Conservation (phyloP, 164 flowering plant genomes). For the Liriodendron chinense region DNA sequence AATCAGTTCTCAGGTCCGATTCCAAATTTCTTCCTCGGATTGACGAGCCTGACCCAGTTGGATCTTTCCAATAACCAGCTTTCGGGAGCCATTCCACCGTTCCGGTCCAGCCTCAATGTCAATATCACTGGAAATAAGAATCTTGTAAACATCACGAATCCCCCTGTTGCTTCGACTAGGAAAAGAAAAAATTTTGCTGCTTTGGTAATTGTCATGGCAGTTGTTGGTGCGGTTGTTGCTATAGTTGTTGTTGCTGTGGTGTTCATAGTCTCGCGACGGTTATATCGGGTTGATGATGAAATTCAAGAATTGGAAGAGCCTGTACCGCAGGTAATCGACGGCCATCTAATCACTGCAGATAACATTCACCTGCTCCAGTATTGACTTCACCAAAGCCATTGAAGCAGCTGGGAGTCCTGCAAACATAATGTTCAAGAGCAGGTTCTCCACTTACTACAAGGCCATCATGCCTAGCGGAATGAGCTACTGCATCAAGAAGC, state of each 20-base stretch:
- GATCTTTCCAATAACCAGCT: constrained; percentile 54
- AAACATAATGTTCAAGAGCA: constrained; percentile 50
- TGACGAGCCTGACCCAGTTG: constrained; percentile 38
- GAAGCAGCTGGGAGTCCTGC: constrained; percentile 39
- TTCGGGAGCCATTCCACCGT: constrained; percentile 49
- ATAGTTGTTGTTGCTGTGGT: constrained; percentile 19
- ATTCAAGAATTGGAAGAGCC: constrained; percentile 26
- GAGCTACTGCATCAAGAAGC: constrained; percentile 66
- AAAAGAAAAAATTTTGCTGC: constrained; percentile 26
- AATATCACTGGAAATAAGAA: constrained; percentile 33
- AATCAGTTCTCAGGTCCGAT: constrained; percentile 56
- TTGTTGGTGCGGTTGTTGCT: constrained; percentile 29
- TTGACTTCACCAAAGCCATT: constrained; percentile 57
- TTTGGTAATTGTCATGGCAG: constrained; percentile 23
- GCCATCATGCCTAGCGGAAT: constrained; percentile 63
- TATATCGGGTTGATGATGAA: constrained; percentile 31
- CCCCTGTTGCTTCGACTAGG: constrained; percentile 4
- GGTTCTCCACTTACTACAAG: constrained; percentile 66
- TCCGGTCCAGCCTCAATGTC: constrained; percentile 18
- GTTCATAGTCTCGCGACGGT: constrained; percentile 34
- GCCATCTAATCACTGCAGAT: constrained; percentile 46
- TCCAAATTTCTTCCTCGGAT: constrained; percentile 30
- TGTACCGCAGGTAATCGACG: constrained; percentile 34
- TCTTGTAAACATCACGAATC: constrained; percentile 4
- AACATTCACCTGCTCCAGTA: constrained; percentile 44